A percentile compares a stretch with the other conserved stretches of the same genome.
phyloP scores from a whole-genome alignment of 768 basidiomycete species.

The Pilatotrama ljubarskyi region DNA sequence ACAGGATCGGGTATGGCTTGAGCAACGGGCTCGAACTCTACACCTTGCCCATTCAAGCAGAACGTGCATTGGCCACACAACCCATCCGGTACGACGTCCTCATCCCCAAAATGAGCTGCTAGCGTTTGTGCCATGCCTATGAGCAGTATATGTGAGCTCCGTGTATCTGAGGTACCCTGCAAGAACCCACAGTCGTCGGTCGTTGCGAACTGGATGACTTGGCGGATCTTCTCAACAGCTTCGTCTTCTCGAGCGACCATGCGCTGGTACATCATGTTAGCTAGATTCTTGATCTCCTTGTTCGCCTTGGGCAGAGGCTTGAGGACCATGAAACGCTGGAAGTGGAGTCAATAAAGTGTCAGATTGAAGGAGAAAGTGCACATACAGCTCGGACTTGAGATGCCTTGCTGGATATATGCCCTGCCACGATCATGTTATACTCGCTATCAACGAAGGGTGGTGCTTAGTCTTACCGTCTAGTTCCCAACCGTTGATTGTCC shows the following conservation, averaged over 20 bases:
- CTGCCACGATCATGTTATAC: constrained; percentile 25
- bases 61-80: constrained; percentile 46
- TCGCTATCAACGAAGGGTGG: background rate
- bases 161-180: background rate
- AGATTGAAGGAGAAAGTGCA: too few species aligned
- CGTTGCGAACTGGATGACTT: constrained; percentile 41
- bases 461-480: constrained; percentile 29
- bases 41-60: constrained; percentile 38
- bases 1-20: constrained; percentile 28
- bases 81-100: constrained; percentile 39
- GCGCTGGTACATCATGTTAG: constrained; percentile 35
- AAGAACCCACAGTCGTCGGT: constrained; percentile 38
- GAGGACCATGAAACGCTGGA: constrained; percentile 38
- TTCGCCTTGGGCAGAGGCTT: constrained; percentile 36
- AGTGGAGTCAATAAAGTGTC: background rate
- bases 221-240: constrained; percentile 39
- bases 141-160: background rate
- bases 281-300: constrained; percentile 36
- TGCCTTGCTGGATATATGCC: constrained; percentile 34
- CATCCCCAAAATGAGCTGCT: constrained; percentile 47
- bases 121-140: constrained; percentile 45
- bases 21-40: constrained; percentile 32
- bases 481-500: constrained; percentile 42
- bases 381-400: background rate
- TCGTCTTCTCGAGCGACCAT: constrained; percentile 45